Conservation (phyloP, 306 rosid genomes). For the Citrullus mucosospermus region DNA sequence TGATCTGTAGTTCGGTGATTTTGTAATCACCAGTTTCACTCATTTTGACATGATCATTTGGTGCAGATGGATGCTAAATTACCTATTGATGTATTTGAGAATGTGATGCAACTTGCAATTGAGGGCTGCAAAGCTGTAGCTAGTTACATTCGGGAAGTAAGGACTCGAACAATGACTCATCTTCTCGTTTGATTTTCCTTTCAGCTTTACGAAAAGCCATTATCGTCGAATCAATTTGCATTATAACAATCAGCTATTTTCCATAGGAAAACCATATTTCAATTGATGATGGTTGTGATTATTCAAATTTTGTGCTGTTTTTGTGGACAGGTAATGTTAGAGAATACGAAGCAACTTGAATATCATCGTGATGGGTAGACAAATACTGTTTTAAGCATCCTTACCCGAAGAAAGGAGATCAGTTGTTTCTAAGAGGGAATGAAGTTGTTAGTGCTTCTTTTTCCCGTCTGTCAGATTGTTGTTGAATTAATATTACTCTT, state of each 20-base stretch:
- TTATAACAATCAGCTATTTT: neutral
- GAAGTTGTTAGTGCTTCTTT: neutral
- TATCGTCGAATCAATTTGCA: constrained; percentile 3
- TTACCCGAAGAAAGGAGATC: neutral
- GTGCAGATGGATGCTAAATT: constrained; percentile 85
- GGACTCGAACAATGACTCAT: neutral
- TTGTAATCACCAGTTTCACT: neutral
- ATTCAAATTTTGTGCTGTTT: constrained; percentile 4
- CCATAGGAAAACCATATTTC: neutral
- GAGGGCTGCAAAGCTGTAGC: constrained; percentile 98
- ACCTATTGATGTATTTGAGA: constrained; percentile 69
- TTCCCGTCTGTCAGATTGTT: neutral
- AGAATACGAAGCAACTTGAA: constrained; percentile 70
- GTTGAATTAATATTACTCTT: neutral
- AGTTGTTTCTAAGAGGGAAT: neutral
- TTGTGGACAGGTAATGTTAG: constrained; percentile 46
- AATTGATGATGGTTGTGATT: neutral
- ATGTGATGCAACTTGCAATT: constrained; percentile 70
- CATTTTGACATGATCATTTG: neutral
- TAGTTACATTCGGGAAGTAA: constrained; percentile 57
- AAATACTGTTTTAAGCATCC: neutral
- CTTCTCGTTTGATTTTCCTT: neutral
- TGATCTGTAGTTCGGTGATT: neutral
- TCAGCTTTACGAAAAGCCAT: neutral
- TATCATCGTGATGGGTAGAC: constrained; percentile 42